A percentile compares a stretch with the other conserved stretches of the same genome.
phyloP scores from a whole-genome alignment of 305 asterid species.

The Rubia peregrina region DNA sequence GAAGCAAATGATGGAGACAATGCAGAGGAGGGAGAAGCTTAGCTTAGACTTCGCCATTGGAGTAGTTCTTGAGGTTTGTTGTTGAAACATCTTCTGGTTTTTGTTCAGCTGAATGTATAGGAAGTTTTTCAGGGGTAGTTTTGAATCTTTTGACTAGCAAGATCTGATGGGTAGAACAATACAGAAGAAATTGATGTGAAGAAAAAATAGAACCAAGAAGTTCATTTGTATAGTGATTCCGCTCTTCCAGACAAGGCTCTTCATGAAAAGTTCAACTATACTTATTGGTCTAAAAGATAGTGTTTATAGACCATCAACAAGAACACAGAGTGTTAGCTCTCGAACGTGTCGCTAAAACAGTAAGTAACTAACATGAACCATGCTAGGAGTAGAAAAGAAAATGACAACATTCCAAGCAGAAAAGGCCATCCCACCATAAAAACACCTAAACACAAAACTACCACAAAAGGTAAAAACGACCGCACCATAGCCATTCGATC shows the following conservation, averaged over 20 bases:
- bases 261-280: no score
- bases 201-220: no score
- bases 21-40: constrained; percentile 20
- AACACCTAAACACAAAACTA: constrained; percentile 63
- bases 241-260: no score
- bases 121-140: constrained; percentile 10
- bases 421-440: constrained; percentile 84
- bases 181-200: constrained; percentile 16
- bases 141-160: constrained; percentile 23
- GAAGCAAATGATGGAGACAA: constrained; percentile 20
- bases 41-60: constrained; percentile 53
- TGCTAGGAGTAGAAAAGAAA: constrained; percentile 51
- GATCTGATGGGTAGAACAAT: constrained; percentile 9
- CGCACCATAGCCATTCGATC: constrained; percentile 44
- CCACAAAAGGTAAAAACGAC: constrained; percentile 62
- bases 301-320: no score
- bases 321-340: constrained; percentile 31
- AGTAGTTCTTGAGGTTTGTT: constrained; percentile 30
- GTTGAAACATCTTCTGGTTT: constrained; percentile 58
- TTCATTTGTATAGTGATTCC: no score
- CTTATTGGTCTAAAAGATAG: no score
- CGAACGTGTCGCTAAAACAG: constrained; percentile 40
- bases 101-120: no score
- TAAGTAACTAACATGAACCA: constrained; percentile 63
- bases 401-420: constrained; percentile 49